Evolutionary conservation across 2,329 filamentous ascomycete species (phyloP).

Genomic region (Colletotrichum spinosum): DNA sequence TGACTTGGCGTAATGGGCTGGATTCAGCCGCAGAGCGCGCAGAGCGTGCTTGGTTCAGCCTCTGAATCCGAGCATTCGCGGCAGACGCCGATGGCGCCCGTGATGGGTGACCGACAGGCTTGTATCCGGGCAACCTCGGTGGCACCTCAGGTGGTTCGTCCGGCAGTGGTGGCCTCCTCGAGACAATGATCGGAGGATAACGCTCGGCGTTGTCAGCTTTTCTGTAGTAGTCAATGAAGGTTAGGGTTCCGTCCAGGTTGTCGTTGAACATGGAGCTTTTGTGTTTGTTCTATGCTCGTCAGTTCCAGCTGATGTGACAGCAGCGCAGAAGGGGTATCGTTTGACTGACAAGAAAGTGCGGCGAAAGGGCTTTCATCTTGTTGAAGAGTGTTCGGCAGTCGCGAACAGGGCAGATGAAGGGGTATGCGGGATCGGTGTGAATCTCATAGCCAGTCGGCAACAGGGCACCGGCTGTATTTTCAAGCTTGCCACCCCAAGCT

Average conservation of each 20-base stretch:
- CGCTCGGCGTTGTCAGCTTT: not conserved
- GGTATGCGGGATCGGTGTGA: slow-evolving; percentile 39
- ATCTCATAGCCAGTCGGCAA: slow-evolving; percentile 48
- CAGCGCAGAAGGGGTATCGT: not conserved
- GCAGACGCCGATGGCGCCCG: not conserved
- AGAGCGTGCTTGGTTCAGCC: no score
- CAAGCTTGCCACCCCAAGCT: not conserved
- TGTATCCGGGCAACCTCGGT: not conserved
- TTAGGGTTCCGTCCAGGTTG: slow-evolving; percentile 54
- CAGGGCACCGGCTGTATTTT: slow-evolving; percentile 43
- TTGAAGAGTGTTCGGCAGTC: slow-evolving; percentile 47
- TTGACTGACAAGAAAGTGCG: slow-evolving; percentile 40
- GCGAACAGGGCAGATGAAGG: slow-evolving; percentile 52
- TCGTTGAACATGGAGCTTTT: slow-evolving; percentile 48
- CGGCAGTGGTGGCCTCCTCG: slow-evolving; percentile 39
- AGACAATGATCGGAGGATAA: slow-evolving; percentile 41
- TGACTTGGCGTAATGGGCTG: no score
- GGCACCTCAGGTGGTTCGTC: slow-evolving; percentile 39
- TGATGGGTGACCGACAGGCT: not conserved
- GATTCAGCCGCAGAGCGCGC: no score
- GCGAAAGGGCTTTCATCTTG: slow-evolving; percentile 36
- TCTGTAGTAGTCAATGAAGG: slow-evolving; percentile 40
- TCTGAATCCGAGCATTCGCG: no score
- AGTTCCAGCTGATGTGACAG: slow-evolving; percentile 8
- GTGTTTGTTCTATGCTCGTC: slow-evolving; percentile 36